Evolutionary conservation across 2,329 filamentous ascomycete genomes (phyloP).

Genomic region (Penicillium rolfsii): DNA sequence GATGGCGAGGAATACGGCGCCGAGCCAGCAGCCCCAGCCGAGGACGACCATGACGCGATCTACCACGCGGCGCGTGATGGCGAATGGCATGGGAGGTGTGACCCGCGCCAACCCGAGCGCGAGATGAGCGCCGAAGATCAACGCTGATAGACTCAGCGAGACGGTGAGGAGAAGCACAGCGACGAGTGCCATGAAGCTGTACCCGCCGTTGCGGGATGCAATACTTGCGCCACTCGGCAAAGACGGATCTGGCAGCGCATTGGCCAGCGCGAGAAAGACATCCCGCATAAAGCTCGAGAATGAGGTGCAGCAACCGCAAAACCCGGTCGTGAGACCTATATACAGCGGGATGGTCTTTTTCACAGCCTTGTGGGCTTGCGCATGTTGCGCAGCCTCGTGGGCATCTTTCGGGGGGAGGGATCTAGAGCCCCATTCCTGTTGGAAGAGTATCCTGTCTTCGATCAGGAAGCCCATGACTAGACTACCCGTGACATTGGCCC

Average conservation of each 20-base stretch:
- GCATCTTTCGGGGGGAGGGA: conserved; percentile 40
- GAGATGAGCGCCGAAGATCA: conserved; percentile 74
- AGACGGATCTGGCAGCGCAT: conserved; percentile 65
- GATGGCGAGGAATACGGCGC: conserved; percentile 70
- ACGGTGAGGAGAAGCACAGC: conserved; percentile 75
- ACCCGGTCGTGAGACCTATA: conserved; percentile 81
- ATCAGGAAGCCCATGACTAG: conserved; percentile 82
- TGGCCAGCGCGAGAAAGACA: conserved; percentile 75
- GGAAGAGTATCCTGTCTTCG: conserved; percentile 77
- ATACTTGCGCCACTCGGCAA: conserved; percentile 39
- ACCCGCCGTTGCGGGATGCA: conserved; percentile 67
- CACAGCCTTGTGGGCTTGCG: conserved; percentile 60
- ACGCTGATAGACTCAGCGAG: conserved; percentile 68
- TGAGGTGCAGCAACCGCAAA: conserved; percentile 87
- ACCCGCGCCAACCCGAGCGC: conserved; percentile 64
- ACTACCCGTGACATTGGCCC: conserved; percentile 85
- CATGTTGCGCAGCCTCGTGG: conserved; percentile 27
- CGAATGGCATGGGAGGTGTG: conserved; percentile 64
- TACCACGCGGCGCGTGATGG: conserved; percentile 60
- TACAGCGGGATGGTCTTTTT: conserved; percentile 91
- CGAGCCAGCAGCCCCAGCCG: conserved; percentile 76
- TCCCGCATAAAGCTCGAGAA: conserved; percentile 87
- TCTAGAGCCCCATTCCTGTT: conserved; percentile 62
- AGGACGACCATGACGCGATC: conserved; percentile 68
- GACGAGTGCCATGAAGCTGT: conserved; percentile 79